These are phyloP conservation scores for Cladosporium colombiae DNA, from an alignment of 2,329 filamentous ascomycete species.

Conservation along the genomic window DNA sequence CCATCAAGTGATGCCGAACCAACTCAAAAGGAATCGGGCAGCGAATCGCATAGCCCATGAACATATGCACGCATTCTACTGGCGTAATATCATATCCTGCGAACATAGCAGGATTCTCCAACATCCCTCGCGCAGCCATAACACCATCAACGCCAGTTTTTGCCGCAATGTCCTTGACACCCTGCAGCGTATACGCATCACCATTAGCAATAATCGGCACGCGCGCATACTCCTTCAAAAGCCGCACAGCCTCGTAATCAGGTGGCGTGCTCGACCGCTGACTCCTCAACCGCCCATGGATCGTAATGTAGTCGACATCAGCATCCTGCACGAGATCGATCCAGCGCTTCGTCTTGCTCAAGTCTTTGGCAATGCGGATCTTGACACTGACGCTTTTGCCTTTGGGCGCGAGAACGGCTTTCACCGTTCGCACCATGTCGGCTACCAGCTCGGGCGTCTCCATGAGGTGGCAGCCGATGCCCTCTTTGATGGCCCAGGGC, in stretches of 20 bases:
- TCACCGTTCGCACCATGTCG: constrained; percentile 63
- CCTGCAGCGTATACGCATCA: constrained; percentile 62
- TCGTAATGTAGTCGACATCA: constrained; percentile 67
- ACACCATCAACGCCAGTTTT: constrained; percentile 50
- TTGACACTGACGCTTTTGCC: constrained; percentile 66
- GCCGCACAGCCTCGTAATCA: constrained; percentile 60
- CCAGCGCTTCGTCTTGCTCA: constrained; percentile 59
- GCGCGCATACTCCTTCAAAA: constrained; percentile 54
- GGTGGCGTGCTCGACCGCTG: constrained; percentile 65
- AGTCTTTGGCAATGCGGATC: constrained; percentile 67
- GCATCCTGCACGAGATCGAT: constrained; percentile 63
- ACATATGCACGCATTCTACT: constrained; percentile 63
- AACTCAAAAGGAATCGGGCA: constrained; percentile 64
- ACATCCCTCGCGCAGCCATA: constrained; percentile 69
- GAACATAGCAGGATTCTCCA: constrained; percentile 69
- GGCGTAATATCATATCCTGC: constrained; percentile 58
- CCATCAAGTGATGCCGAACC: constrained; percentile 64
- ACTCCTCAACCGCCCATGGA: constrained; percentile 65
- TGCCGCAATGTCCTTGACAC: constrained; percentile 36
- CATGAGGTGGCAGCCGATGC: constrained; percentile 70
- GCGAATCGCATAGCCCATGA: constrained; percentile 60
- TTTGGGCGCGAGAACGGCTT: constrained; percentile 50
- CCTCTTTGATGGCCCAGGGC: constrained; percentile 69
- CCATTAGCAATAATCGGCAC: constrained; percentile 69
- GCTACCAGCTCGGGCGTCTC: constrained; percentile 64